Evolutionary conservation across 192 early-diverging fungal genomes (phyloP).

Genomic region (Mycoemilia scoparia): DNA sequence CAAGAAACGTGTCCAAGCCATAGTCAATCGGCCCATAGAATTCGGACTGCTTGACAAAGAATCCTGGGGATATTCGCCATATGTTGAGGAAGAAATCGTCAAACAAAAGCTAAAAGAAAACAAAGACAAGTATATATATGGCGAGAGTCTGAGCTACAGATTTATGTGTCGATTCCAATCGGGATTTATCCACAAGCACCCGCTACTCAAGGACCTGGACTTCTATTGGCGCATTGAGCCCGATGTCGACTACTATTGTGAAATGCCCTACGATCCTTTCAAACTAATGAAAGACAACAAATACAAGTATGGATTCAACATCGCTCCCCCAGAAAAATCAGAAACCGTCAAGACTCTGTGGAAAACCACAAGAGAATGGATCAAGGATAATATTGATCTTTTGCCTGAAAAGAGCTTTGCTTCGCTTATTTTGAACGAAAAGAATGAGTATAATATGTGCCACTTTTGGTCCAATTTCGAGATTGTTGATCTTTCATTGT

Average conservation of each 20-base stretch:
- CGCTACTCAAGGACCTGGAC: constrained; percentile 35
- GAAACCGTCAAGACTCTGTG: constrained; percentile 45
- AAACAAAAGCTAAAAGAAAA: constrained; percentile 15
- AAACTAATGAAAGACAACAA: constrained; percentile 45
- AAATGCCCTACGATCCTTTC: constrained; percentile 56
- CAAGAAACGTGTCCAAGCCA: constrained; percentile 24
- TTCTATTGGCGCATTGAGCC: constrained; percentile 67
- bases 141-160: constrained; percentile 44
- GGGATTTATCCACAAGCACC: constrained; percentile 45
- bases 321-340: constrained; percentile 37
- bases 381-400: constrained; percentile 21
- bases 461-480: constrained; percentile 73
- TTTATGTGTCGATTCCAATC: constrained; percentile 59
- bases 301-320: constrained; percentile 51
- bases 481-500: constrained; percentile 40
- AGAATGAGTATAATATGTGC: constrained; percentile 44
- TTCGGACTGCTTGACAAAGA: constrained; percentile 17
- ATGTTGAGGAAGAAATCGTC: constrained; percentile 19
- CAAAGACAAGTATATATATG: constrained; percentile 40
- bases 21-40: constrained; percentile 22
- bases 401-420: constrained; percentile 13
- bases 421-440: constrained; percentile 32
- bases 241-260: constrained; percentile 49
- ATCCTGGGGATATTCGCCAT: constrained; percentile 24
- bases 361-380: constrained; percentile 32